Base-by-base conservation (phyloP, 257 asterid genomes). In the Cynanchum wilfordii region DNA sequence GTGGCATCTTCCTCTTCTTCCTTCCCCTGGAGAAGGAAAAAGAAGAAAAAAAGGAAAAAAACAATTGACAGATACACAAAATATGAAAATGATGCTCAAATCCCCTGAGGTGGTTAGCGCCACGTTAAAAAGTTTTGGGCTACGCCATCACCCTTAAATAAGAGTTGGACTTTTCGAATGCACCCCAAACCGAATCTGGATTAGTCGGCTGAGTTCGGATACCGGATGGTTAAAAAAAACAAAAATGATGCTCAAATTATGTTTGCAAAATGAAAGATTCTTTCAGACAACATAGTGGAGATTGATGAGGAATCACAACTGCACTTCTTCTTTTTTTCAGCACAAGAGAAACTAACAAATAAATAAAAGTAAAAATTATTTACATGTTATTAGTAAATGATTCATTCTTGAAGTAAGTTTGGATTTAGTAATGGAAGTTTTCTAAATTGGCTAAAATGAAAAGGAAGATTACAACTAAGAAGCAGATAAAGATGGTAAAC, bases 391-490 rank as follows among this genome's bases (percentile, higher is more conserved):
- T 55, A 11, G 45, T 38, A 42, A 10, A 52, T 38, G 13, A 66
- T 71, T 55, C 50, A 47, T 42, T 42, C 10, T 66, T 73, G 29
- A 73, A 40, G 44, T 36, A 19, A 65, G 67, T 38, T 51, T 42
- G 11, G 4, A 4, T 58, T 27, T 13, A 57, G 13, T 24, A 30
- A n/a, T 22, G 17, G 20, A 11, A 57, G 27, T 33, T 5, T 40
- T 15, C 22, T 52, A 13, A 47, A 63, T 15, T 55, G 40, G 66
- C 42, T 38, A 19, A 45, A 55, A 75, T 66, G 19, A 67, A 67
- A 22, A 67, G 22, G 11, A 25, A 13, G 49, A 33, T 33, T 33
- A 33, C 38, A 12, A 2, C 62, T 11, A 10, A 42, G 47, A 42
- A 33, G 0, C 38, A 33, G 38, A 33, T 33, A 3, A 33, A 47